These are phyloP conservation scores for Populus trichocarpa DNA, from an alignment of 441 rosid genomes.

Conservation along the genomic window DNA sequence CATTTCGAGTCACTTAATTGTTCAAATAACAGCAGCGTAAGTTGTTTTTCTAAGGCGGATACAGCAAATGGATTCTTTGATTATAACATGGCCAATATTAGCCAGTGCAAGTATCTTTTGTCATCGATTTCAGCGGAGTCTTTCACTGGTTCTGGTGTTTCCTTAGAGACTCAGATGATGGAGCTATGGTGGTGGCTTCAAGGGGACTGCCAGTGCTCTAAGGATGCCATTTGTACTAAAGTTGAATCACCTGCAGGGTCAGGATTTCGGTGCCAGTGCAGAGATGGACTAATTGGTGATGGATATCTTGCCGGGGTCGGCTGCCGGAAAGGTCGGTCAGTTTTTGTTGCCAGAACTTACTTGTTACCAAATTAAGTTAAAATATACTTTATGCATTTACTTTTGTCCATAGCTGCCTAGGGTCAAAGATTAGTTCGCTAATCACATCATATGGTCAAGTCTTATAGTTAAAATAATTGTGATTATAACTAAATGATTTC, in stretches of 20 bases:
- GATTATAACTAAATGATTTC: not conserved
- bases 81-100: constrained; percentile 4
- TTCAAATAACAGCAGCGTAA: constrained; percentile 20
- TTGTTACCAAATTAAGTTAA: not conserved
- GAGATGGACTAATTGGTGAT: constrained; percentile 48
- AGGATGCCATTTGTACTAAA: constrained; percentile 31
- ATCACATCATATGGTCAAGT: not conserved
- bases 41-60: constrained; percentile 40
- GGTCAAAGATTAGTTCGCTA: not conserved
- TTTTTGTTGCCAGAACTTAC: constrained; percentile 2
- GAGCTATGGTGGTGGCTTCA: constrained; percentile 71
- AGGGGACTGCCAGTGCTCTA: constrained; percentile 51
- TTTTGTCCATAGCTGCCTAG: not conserved
- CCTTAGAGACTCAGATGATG: constrained; percentile 53
- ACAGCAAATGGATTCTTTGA: constrained; percentile 24
- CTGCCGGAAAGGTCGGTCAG: constrained; percentile 83
- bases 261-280: constrained; percentile 60
- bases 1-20: constrained; percentile 40
- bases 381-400: not conserved
- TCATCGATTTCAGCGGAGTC: constrained; percentile 56
- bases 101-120: constrained; percentile 42
- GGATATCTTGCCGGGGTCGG: constrained; percentile 49
- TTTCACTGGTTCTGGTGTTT: constrained; percentile 25
- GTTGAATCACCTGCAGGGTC: constrained; percentile 22
- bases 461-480: not conserved